These are phyloP conservation scores for Keithomyces neogunnii DNA, from an alignment of 2,329 filamentous ascomycete species.

Conservation along the genomic window DNA sequence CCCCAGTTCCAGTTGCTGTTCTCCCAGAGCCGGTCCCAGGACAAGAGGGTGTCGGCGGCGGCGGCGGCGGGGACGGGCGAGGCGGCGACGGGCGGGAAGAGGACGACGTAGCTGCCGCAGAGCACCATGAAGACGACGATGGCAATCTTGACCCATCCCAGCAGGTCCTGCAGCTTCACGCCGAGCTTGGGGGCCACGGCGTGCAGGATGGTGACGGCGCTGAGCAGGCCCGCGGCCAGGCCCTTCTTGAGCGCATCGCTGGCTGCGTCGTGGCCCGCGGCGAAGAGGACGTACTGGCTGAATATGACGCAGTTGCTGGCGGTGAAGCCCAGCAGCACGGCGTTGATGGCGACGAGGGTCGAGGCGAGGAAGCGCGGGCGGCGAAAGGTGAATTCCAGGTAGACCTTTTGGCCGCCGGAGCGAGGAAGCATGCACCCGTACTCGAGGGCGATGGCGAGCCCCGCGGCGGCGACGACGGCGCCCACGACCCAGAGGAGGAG, in stretches of 20 bases:
- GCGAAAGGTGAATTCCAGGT: slow-evolving; percentile 61
- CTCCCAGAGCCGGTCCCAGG: slow-evolving; percentile 46
- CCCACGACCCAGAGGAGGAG: slow-evolving; percentile 56
- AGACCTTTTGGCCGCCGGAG: slow-evolving; percentile 61
- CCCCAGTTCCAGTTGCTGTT: slow-evolving; percentile 63
- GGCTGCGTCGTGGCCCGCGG: slow-evolving; percentile 35
- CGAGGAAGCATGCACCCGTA: slow-evolving; percentile 64
- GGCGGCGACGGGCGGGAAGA: slow-evolving; percentile 27
- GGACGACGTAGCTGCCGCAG: slow-evolving; percentile 50
- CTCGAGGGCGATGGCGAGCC: slow-evolving; percentile 54
- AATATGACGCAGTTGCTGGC: slow-evolving; percentile 64
- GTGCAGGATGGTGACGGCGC: slow-evolving; percentile 49
- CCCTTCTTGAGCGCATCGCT: slow-evolving; percentile 43
- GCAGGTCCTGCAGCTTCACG: slow-evolving; percentile 49
- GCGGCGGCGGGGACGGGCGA: not conserved
- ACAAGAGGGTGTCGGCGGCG: slow-evolving; percentile 9
- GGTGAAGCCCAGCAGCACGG: slow-evolving; percentile 57
- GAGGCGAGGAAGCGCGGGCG: slow-evolving; percentile 56
- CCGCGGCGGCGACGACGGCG: slow-evolving; percentile 51
- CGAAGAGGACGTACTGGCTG: slow-evolving; percentile 51
- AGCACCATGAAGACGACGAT: slow-evolving; percentile 53
- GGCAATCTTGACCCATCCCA: slow-evolving; percentile 56
- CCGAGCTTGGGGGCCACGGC: slow-evolving; percentile 48
- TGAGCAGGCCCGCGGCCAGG: slow-evolving; percentile 49
- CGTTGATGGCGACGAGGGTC: slow-evolving; percentile 54